Conservation (phyloP, 177 flowering plant genomes). For the Vitis hybrid region DNA sequence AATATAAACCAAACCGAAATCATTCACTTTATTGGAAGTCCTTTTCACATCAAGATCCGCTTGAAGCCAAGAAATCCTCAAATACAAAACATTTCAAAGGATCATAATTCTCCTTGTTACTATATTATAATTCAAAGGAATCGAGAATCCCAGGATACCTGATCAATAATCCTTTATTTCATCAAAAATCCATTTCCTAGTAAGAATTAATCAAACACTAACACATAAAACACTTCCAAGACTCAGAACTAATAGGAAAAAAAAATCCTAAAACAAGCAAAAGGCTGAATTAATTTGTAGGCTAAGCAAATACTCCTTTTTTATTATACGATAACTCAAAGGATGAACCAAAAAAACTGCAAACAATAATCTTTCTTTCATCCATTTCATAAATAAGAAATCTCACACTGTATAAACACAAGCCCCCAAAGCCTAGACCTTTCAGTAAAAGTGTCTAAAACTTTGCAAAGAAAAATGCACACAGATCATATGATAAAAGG, state of each 20-base stretch:
- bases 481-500: neutral
- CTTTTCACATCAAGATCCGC: neutral
- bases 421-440: neutral
- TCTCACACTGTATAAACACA: neutral
- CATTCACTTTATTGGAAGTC: conserved; percentile 1
- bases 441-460: neutral
- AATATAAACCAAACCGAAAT: neutral
- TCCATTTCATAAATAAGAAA: neutral
- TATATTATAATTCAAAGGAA: neutral
- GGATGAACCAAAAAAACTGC: no score
- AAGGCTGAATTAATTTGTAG: no score
- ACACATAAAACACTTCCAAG: no score
- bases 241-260: no score
- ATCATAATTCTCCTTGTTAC: neutral
- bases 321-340: no score
- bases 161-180: neutral
- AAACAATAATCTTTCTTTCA: no score
- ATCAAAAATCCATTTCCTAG: neutral
- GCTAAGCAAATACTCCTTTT: no score
- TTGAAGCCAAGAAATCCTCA: neutral
- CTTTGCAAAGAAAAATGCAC: neutral
- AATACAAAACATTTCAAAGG: neutral
- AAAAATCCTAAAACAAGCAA: no score
- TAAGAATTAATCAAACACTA: neutral
- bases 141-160: neutral